Percentiles rank a stretch among this genome's conserved stretches.
These are phyloP conservation scores for Ottelia alismoides DNA, from an alignment of 106 monocot genomes.

Conservation along the genomic window DNA sequence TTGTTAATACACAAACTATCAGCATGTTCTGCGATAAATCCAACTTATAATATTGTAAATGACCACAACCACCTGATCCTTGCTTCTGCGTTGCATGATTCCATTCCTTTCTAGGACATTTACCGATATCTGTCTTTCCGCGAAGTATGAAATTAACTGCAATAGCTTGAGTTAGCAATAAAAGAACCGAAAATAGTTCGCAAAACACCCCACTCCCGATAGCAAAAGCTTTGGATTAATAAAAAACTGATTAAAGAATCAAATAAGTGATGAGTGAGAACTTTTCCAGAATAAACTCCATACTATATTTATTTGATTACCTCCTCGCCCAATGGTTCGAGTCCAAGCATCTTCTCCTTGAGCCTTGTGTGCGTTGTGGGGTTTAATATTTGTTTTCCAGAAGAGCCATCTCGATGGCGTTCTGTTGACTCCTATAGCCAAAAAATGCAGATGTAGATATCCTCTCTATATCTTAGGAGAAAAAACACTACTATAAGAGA, in stretches of 20 bases:
- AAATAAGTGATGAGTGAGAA: no score
- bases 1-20: constrained; percentile 1
- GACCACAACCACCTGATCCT: constrained; percentile 1
- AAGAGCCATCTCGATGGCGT: neutral
- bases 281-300: neutral
- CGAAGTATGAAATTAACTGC: constrained; percentile 9
- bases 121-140: constrained; percentile 8
- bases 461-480: no score
- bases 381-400: neutral
- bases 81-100: constrained; percentile 1
- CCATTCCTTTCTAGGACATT: constrained; percentile 9
- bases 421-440: neutral
- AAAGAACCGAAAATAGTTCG: neutral
- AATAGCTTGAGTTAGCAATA: no score
- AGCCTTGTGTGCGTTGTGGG: neutral
- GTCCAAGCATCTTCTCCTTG: constrained; percentile 1
- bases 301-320: neutral
- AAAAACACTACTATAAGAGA: neutral
- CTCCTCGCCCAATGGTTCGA: constrained; percentile 4
- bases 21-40: neutral
- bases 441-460: no score
- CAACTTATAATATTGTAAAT: neutral
- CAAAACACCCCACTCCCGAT: no score
- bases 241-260: no score
- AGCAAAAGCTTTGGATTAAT: no score